Evolutionary conservation across 345 rosid genomes (phyloP).

Genomic region (Arabidopsis arenosa): DNA sequence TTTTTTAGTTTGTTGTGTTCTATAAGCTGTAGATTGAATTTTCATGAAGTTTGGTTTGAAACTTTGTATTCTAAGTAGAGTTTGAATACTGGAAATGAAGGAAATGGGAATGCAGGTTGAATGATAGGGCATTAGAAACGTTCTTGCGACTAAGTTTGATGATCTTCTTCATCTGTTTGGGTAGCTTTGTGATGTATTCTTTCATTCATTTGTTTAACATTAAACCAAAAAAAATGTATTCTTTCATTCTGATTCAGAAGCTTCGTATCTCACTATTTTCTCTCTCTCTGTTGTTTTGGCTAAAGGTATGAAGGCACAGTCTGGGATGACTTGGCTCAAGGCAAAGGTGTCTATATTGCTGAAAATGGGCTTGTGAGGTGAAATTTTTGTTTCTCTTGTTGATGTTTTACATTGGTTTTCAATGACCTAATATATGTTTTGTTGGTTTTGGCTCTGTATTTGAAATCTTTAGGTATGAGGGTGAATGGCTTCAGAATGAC

Average conservation of each 20-base stretch:
- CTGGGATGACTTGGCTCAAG: conserved; percentile 97
- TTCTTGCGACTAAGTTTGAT: conserved; percentile 12
- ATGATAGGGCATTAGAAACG: conserved; percentile 4
- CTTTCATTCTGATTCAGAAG: conserved; percentile 18
- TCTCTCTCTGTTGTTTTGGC: conserved; percentile 26
- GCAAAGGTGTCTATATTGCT: conserved; percentile 90
- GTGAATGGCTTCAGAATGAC: conserved; percentile 91
- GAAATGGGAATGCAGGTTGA: conserved; percentile 21
- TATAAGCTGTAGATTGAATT: conserved; percentile 17
- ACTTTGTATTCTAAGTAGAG: neutral
- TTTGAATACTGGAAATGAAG: conserved; percentile 5
- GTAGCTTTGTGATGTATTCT: conserved; percentile 24
- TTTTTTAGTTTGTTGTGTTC: conserved; percentile 24
- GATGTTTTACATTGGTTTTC: neutral
- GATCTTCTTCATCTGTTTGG: conserved; percentile 4
- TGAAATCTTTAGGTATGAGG: conserved; percentile 72
- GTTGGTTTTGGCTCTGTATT: conserved; percentile 19
- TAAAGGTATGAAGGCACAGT: conserved; percentile 92
- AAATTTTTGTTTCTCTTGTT: conserved; percentile 2
- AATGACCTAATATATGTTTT: neutral
- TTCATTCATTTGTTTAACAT: neutral
- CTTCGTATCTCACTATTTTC: conserved; percentile 9
- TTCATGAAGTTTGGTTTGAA: neutral
- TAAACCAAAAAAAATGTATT: neutral
- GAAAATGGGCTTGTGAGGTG: conserved; percentile 86